Percentiles rank a stretch among this genome's conserved stretches.
phyloP scores from a whole-genome alignment of 345 rosid species.

The Alliaria petiolata region DNA sequence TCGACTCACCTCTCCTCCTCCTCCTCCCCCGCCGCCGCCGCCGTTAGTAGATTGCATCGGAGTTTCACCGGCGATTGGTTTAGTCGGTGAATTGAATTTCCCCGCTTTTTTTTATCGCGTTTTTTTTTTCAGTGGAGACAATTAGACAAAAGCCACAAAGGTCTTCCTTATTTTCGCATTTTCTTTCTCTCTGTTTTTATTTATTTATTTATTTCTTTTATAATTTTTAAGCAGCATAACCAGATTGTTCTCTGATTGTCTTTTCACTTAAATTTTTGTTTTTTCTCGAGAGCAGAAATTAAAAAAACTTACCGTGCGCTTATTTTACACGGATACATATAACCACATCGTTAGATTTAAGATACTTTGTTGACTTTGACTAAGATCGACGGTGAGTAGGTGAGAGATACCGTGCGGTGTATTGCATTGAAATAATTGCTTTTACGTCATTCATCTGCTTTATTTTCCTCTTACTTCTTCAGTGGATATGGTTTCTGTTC shows the following conservation, averaged over 20 bases:
- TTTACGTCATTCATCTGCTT: conserved; percentile 19
- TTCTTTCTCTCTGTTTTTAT: background rate
- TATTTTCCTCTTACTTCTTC: background rate
- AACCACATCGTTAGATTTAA: conserved; percentile 2
- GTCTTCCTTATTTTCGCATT: conserved; percentile 7
- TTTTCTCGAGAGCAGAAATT: background rate
- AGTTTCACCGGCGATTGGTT: conserved; percentile 13
- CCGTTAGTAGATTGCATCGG: conserved; percentile 59
- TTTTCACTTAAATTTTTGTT: conserved; percentile 3
- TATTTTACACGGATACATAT: background rate
- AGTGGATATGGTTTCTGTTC: conserved; percentile 3
- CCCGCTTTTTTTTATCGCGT: conserved; percentile 3
- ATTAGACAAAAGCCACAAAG: conserved; percentile 28
- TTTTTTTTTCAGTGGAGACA: conserved; percentile 27
- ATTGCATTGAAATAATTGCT: background rate
- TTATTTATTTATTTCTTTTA: background rate
- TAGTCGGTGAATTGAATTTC: conserved; percentile 22
- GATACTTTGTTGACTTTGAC: background rate
- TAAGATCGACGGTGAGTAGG: background rate
- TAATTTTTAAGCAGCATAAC: conserved; percentile 18
- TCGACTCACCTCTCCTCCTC: conserved; percentile 46
- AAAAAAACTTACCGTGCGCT: background rate
- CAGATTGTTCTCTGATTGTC: conserved; percentile 26
- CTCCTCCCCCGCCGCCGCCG: conserved; percentile 35
- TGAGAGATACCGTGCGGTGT: background rate